Evolutionary conservation across 2,329 filamentous ascomycete genomes (phyloP), one percentile per base, ranked within the genome.

Genomic region (Periconia sp.): DNA sequence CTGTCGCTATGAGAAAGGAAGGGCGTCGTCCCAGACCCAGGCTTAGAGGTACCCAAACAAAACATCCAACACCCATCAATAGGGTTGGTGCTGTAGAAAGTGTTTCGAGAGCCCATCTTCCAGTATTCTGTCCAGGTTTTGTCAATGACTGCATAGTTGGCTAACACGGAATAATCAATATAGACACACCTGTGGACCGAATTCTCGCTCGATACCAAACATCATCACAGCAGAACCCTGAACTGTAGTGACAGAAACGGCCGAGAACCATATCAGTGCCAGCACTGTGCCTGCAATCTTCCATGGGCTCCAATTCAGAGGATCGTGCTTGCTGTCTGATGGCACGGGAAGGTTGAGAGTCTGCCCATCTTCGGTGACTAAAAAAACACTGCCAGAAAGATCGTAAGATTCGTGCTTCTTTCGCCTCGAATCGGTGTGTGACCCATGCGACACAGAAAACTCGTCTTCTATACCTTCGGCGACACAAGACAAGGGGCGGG

Each of bases 31-130:
- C 75, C 40, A 77, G 50, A 0, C 70, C 71, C 9, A 75, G 57
- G 3, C 71, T 71, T 3, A 76, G 43, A 2, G 72, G 74, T 6
- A 76, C 68, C 71, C 72, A 77, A 6, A 75, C 41, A 17, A 76
- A 61, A 27, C 66, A 66, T 1, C 74, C 74, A 6, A 75, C 49
- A 6, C 70, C 73, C 61, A 72, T 69, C 49, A 65, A 70, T 3
- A 76, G 47, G 0, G 66, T 68, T 2, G 71, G 71, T 20, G 60
- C 56, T 1, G 66, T 68, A 15, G 64, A 53, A 0, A 73, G 53
- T 13, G 62, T 59, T 14, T 66, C 62, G 3, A 70, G 45, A 1
- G 58, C 56, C 59, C 70, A 70, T 3, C 61, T 65, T 6, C 46
- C 42, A 7, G 60, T 60, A 10, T 55, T 52, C 68, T 70, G 2